A percentile compares a stretch with the other conserved stretches of the same genome.
These are phyloP conservation scores for Ascosphaera acerosa DNA, from an alignment of 2,329 filamentous ascomycete genomes.

Conservation along the genomic window DNA sequence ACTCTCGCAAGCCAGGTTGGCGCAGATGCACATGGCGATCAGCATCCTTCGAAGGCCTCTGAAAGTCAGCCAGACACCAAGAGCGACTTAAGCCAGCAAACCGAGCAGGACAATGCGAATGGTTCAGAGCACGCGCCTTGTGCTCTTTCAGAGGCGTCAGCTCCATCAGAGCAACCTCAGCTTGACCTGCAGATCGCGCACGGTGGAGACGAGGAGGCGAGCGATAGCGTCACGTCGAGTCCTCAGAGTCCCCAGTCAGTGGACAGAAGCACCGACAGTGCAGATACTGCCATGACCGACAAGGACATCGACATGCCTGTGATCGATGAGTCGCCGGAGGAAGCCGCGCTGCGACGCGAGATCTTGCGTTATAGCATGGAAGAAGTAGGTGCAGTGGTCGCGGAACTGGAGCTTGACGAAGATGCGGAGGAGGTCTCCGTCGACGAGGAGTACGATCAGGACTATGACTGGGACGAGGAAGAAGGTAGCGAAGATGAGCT, in stretches of 20 bases:
- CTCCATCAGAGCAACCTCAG: constrained; percentile 5
- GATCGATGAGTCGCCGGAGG: constrained; percentile 51
- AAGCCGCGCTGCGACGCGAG: constrained; percentile 53
- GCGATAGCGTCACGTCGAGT: constrained; percentile 1
- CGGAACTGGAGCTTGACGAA: constrained; percentile 67
- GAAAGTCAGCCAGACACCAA: too few species aligned
- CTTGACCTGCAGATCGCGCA: background rate
- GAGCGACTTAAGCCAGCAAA: too few species aligned
- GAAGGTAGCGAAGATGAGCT: constrained; percentile 48
- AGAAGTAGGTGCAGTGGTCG: constrained; percentile 77
- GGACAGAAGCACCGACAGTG: background rate
- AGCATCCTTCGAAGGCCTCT: too few species aligned
- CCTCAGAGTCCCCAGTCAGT: background rate
- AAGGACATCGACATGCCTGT: constrained; percentile 29
- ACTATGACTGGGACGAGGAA: constrained; percentile 27
- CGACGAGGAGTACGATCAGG: constrained; percentile 27
- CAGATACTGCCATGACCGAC: constrained; percentile 1
- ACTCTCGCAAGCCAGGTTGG: constrained; percentile 5
- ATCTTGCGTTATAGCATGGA: constrained; percentile 79
- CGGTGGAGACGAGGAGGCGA: background rate
- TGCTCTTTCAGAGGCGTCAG: too few species aligned
- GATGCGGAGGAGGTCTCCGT: constrained; percentile 23
- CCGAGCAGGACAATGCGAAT: too few species aligned
- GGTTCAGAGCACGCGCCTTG: too few species aligned
- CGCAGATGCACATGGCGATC: constrained; percentile 8